A percentile compares a stretch with the other conserved stretches of the same genome.
These are phyloP conservation scores for Sugiyamaella chiloensis DNA, from an alignment of 805 yeast genomes.

Conservation along the genomic window DNA sequence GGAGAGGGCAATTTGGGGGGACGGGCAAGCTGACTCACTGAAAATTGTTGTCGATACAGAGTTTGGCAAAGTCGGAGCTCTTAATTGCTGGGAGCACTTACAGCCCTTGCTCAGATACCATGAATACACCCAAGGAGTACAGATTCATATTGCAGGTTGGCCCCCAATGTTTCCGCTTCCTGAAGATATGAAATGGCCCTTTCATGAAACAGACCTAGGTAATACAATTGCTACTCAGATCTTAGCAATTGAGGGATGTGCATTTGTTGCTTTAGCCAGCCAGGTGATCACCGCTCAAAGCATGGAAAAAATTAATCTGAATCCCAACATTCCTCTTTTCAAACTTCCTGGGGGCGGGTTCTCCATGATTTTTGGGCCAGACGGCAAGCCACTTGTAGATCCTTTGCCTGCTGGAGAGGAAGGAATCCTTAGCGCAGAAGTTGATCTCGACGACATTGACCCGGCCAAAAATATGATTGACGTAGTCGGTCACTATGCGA, in stretches of 20 bases:
- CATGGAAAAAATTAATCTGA: neutral
- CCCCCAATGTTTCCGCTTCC: neutral
- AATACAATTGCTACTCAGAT: neutral
- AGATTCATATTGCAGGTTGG: constrained; percentile 9
- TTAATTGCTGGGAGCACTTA: constrained; percentile 48
- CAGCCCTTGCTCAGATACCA: constrained; percentile 42
- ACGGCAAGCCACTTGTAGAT: neutral
- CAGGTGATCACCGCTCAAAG: neutral
- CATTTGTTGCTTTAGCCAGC: neutral
- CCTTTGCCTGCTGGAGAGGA: neutral
- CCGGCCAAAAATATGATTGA: neutral
- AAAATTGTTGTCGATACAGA: constrained; percentile 36
- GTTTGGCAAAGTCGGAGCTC: constrained; percentile 42
- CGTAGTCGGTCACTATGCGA: neutral
- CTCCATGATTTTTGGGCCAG: neutral
- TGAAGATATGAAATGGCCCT: neutral
- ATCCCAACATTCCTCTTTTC: neutral
- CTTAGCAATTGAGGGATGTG: neutral
- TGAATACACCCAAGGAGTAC: constrained; percentile 40
- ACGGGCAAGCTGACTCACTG: constrained; percentile 46
- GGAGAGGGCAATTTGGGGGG: constrained; percentile 46
- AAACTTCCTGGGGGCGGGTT: neutral
- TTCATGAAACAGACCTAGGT: neutral
- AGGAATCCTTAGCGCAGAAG: neutral
- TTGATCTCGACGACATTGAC: neutral